Evolutionary conservation across 2,329 filamentous ascomycete species (phyloP), one percentile per base, ranked within the genome.

Genomic region (Hypoxylon sp.): DNA sequence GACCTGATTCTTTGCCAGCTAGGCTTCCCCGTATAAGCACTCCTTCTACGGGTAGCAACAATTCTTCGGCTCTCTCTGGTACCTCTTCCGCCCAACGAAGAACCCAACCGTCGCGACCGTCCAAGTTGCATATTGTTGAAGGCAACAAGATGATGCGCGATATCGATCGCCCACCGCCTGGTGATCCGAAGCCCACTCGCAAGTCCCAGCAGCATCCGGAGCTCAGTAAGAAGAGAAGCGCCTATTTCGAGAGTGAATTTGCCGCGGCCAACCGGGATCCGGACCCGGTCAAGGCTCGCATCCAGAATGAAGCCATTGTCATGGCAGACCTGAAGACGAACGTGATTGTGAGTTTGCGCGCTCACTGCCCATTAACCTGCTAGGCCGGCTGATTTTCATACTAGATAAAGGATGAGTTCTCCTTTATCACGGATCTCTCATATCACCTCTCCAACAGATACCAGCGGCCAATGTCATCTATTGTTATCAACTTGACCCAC

Each of bases 401-500:
- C 14, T 61, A 93, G 88, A 87, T 94, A 72, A 86, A 89, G 69
- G 91, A 95, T 74, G 90, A 94, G 72, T 90, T 89, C 73, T 88
- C 86, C 7, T 87, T 96, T 69, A 88, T 93, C 51, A 91, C 88
- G 9, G 88, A 91, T 72, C 82, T 97, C 16, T 90, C 91, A 2
- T 86, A 89, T 69, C 87, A 90, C 66, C 82, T 97, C 14, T 91
- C 92, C 1, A 84, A 87, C 64, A 87, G 93, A 48, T 97, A 93
- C 75, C 88, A 91, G 64, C 87, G 92, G 26, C 88, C 92, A 2
- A 85, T 92, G 60, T 87, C 88, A 2, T 91, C 89, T 7, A 89
- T 97, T 61, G 87, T 92, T 74, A 87, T 96, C 48, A 90, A 87
- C 1, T 80, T 97, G n/a, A 86, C 91, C 42, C 92, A 96, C 73